Evolutionary conservation across 371 early-diverging fungal genomes (phyloP), one percentile per base, ranked within the genome.

Genomic region (Blakeslea trispora): DNA sequence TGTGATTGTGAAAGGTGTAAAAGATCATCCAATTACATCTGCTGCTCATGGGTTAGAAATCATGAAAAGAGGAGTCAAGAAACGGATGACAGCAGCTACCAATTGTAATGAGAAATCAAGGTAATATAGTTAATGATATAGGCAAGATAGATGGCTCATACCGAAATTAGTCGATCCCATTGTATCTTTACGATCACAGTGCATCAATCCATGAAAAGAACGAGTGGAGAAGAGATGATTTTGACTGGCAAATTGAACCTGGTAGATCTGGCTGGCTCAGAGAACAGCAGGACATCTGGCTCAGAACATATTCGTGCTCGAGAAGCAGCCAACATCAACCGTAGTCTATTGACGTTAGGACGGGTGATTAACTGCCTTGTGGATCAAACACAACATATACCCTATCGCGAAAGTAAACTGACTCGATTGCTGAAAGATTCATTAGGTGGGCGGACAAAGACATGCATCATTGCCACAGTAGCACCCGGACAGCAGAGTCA

Each of bases 241-340:
- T 92, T 90, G 69, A 84, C 90, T 15, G 98, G 99, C 37, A 94
- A 94, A 54, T 75, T 99, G 31, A 91, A 94, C 63, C 83, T 99
- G 50, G 99, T 99, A 2, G 99, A 99, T 74, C 64, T 99, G 49
- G 99, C 99, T 6, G 99, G 99, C 3, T 93, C 94, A 19, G 99
- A 99, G 64, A 92, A 97, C 67, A 88, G 97, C 52, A 85, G 85
- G 7, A 85, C 90, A 24, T 92, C 96, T 3, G 95, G 97, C 4
- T 97, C 97, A 0, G 93, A 93, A 64, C 85, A 91, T 31, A 65
- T 74, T 5, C 78, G 96, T 18, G 93, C 95, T 15, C 84, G 90
- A 50, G 99, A 99, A 69, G 94, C 96, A 9, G 94, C 94, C 32
- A 79, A 81, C 59, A 92, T 99, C 75, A 95, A 96, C 64, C 85